Evolutionary conservation across 768 basidiomycete genomes (phyloP), one percentile per base, ranked within the genome.

Genomic region (Mycena rosella): DNA sequence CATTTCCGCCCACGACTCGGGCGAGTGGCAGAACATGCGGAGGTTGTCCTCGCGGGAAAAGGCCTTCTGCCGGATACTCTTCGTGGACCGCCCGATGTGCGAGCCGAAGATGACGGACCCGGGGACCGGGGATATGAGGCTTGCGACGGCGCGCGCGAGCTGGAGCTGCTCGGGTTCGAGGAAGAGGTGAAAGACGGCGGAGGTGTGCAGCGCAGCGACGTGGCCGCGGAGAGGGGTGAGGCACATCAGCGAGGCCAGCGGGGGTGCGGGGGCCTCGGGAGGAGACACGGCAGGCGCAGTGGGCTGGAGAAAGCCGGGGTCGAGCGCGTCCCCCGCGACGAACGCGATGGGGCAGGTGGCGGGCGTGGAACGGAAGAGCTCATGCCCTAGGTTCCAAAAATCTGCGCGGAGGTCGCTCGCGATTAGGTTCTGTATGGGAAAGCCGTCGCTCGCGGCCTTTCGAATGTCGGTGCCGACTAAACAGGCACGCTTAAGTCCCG

Each of bases 361-460:
- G 0, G 85, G 83, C 0, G 80, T 87, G 17, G 86, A 81, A 51
- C 75, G 83, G 78, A 91, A 92, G 10, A 92, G 79, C 55, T 85
- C 82, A 66, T 91, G 89, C 1, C 90, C 91, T 5, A 85, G 80
- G 5, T 87, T 80, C 89, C 89, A 91, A 66, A 89, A 87, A 8
- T 76, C 89, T 90, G 61, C 20, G 24, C 74, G 70, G 20, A 85
- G 73, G 63, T 84, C 84, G 38, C 78, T 80, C 2, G 78, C 83
- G 18, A 85, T 74, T 13, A 78, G 69, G 57, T 80, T 78, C 61
- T 79, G 34, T 2, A 74, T 73, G 6, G 83, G 80, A 76, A 79
- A 82, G 2, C 84, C 82, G 68, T 84, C 84, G 9, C 73, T 68
- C 13, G 80, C 80, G 2, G 73, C 79, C 68, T 83, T 83, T 32